A percentile compares a stretch with the other conserved stretches of the same genome.
Conservation (phyloP, 805 yeast genomes). For the Jamesozyma jinghongensis region DNA sequence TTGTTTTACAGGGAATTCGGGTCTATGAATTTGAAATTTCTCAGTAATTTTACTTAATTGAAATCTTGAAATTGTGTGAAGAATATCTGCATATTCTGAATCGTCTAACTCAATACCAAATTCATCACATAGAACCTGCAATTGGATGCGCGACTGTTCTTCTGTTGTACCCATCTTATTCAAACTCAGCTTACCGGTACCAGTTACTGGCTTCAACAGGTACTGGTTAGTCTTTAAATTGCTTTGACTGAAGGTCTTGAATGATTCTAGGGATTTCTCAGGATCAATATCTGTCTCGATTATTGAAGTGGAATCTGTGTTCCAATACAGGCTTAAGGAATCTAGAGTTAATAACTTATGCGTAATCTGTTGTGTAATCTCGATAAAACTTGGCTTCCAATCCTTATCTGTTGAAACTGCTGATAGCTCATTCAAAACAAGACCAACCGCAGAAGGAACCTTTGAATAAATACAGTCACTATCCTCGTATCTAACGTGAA, state of each 20-base stretch:
- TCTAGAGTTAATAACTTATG: constrained; percentile 70
- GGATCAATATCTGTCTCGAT: constrained; percentile 30
- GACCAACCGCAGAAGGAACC: constrained; percentile 70
- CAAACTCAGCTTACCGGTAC: constrained; percentile 71
- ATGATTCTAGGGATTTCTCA: constrained; percentile 20
- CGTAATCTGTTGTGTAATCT: constrained; percentile 56
- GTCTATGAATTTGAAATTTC: constrained; percentile 64
- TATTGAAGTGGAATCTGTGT: constrained; percentile 34
- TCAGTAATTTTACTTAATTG: constrained; percentile 74
- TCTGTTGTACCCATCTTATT: constrained; percentile 73
- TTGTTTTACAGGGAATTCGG: constrained; percentile 41
- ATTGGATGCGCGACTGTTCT: constrained; percentile 55
- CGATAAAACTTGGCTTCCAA: constrained; percentile 81
- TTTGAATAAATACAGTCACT: constrained; percentile 55
- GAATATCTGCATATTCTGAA: constrained; percentile 70
- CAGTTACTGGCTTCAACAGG: constrained; percentile 79
- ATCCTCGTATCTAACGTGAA: constrained; percentile 91
- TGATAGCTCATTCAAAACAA: constrained; percentile 75
- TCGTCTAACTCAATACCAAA: constrained; percentile 81
- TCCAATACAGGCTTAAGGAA: constrained; percentile 74
- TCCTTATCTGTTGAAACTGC: constrained; percentile 81
- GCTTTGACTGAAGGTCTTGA: neutral
- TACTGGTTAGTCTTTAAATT: constrained; percentile 34
- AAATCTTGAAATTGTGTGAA: constrained; percentile 73
- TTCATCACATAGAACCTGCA: constrained; percentile 76